Percentiles rank a stretch among this genome's conserved stretches.
These are phyloP conservation scores for Xylaria palmicola DNA, from an alignment of 495 filamentous ascomycete genomes.

Conservation along the genomic window DNA sequence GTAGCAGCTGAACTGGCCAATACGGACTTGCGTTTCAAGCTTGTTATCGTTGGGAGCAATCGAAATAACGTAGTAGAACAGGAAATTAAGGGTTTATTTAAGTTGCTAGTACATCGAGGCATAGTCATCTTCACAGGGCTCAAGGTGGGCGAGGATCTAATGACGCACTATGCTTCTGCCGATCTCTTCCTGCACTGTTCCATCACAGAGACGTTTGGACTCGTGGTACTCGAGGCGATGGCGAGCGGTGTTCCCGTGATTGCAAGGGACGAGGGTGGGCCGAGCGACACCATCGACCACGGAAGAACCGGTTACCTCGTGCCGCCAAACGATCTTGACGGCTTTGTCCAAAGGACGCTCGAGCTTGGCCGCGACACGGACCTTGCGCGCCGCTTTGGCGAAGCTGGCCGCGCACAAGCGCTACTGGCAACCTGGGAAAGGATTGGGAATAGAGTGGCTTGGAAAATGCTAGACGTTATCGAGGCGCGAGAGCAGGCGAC, in stretches of 20 bases:
- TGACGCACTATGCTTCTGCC: slow-evolving; percentile 56
- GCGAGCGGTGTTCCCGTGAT: slow-evolving; percentile 63
- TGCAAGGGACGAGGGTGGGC: slow-evolving; percentile 62
- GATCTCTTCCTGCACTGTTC: slow-evolving; percentile 66
- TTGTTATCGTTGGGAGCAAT: slow-evolving; percentile 63
- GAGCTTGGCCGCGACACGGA: slow-evolving; percentile 38
- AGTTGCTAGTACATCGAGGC: slow-evolving; percentile 36
- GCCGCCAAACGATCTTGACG: slow-evolving; percentile 51
- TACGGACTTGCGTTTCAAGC: slow-evolving; percentile 55
- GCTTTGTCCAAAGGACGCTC: slow-evolving; percentile 48
- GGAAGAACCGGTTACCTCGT: slow-evolving; percentile 57
- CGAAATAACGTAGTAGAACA: slow-evolving; percentile 56
- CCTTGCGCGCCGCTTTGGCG: slow-evolving; percentile 39
- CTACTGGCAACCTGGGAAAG: slow-evolving; percentile 63
- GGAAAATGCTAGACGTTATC: slow-evolving; percentile 54
- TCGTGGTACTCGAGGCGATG: slow-evolving; percentile 66
- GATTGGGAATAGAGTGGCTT: slow-evolving; percentile 60
- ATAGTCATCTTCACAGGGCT: slow-evolving; percentile 61
- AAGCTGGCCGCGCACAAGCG: slow-evolving; percentile 47
- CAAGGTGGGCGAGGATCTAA: slow-evolving; percentile 52
- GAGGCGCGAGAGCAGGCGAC: slow-evolving; percentile 30
- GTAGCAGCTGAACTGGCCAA: slow-evolving; percentile 48
- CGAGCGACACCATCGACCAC: slow-evolving; percentile 59
- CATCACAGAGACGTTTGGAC: slow-evolving; percentile 64
- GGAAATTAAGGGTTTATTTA: slow-evolving; percentile 54